Percentiles rank a stretch among this genome's conserved stretches.
Evolutionary conservation across 2,329 filamentous ascomycete species (phyloP).

Genomic region (Xylaria multiplex): DNA sequence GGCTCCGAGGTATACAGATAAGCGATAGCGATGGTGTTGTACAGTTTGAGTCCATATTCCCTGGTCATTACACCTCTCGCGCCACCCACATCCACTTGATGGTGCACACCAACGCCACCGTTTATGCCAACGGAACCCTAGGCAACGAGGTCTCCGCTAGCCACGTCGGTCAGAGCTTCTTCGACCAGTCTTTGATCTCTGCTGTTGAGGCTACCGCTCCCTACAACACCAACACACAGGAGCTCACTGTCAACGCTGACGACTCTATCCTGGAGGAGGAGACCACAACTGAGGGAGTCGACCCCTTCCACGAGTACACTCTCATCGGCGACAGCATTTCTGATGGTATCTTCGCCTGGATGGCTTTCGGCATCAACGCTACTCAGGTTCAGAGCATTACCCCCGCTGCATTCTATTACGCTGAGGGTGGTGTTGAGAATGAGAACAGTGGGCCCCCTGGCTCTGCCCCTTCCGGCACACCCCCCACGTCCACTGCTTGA

Average conservation of each 20-base stretch:
- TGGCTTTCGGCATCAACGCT: slow-evolving; percentile 24
- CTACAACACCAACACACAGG: slow-evolving; percentile 22
- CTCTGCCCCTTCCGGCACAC: neutral
- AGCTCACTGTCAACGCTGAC: slow-evolving; percentile 24
- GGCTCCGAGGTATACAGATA: slow-evolving; percentile 23
- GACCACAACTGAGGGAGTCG: neutral
- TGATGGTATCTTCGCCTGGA: slow-evolving; percentile 27
- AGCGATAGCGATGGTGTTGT: slow-evolving; percentile 28
- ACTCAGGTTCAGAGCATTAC: slow-evolving; percentile 38
- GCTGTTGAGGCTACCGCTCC: slow-evolving; percentile 17
- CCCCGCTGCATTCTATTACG: slow-evolving; percentile 50
- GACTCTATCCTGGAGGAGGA: slow-evolving; percentile 20
- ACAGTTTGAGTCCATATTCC: slow-evolving; percentile 29
- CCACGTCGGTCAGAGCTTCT: slow-evolving; percentile 28
- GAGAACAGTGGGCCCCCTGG: slow-evolving; percentile 35
- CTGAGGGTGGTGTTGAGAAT: slow-evolving; percentile 50
- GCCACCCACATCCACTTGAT: slow-evolving; percentile 28
- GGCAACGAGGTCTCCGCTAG: slow-evolving; percentile 22
- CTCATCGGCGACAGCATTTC: slow-evolving; percentile 19
- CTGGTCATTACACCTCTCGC: slow-evolving; percentile 29
- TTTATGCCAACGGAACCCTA: slow-evolving; percentile 23
- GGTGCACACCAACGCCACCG: slow-evolving; percentile 25
- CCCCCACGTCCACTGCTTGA: neutral
- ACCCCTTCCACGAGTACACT: neutral
- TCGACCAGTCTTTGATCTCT: slow-evolving; percentile 22